Conservation (phyloP, 2,329 filamentous ascomycete genomes). For the Pseudopithomyces maydicus region DNA sequence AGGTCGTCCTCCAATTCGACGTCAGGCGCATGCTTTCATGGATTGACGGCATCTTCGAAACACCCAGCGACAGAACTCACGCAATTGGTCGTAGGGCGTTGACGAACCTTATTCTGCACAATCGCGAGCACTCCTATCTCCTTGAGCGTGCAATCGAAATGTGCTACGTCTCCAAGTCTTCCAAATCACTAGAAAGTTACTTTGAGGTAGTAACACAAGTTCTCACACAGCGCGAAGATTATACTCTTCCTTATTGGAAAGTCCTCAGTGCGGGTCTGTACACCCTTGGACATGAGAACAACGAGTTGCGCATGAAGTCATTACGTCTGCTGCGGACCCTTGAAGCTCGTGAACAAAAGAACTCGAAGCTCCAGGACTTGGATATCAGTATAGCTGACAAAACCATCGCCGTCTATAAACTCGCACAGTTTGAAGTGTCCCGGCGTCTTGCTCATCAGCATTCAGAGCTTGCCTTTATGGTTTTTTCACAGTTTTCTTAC, state of each 20-base stretch:
- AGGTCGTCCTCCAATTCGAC: slow-evolving; percentile 87
- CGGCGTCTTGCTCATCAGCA: slow-evolving; percentile 88
- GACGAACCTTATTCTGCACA: slow-evolving; percentile 87
- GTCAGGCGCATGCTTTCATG: slow-evolving; percentile 90
- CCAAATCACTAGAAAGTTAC: slow-evolving; percentile 91
- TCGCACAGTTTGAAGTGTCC: slow-evolving; percentile 96
- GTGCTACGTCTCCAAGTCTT: slow-evolving; percentile 81
- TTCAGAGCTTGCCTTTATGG: slow-evolving; percentile 84
- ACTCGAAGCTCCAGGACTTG: slow-evolving; percentile 92
- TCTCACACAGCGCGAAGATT: slow-evolving; percentile 79
- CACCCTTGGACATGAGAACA: slow-evolving; percentile 89
- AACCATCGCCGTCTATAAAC: slow-evolving; percentile 96
- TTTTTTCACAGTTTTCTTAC: slow-evolving; percentile 93
- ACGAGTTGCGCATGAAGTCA: slow-evolving; percentile 86
- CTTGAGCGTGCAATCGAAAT: slow-evolving; percentile 88
- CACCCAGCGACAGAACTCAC: slow-evolving; percentile 89
- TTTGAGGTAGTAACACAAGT: slow-evolving; percentile 92
- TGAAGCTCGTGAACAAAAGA: slow-evolving; percentile 81
- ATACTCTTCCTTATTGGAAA: slow-evolving; percentile 87
- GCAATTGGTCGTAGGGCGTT: slow-evolving; percentile 85
- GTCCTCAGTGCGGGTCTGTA: slow-evolving; percentile 86
- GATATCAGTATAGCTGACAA: slow-evolving; percentile 99
- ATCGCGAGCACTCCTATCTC: slow-evolving; percentile 82
- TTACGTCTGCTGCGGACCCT: slow-evolving; percentile 78
- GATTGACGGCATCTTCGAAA: slow-evolving; percentile 94